Conservation (phyloP, 75 land plant species). For the Selaginella tamariscina region DNA sequence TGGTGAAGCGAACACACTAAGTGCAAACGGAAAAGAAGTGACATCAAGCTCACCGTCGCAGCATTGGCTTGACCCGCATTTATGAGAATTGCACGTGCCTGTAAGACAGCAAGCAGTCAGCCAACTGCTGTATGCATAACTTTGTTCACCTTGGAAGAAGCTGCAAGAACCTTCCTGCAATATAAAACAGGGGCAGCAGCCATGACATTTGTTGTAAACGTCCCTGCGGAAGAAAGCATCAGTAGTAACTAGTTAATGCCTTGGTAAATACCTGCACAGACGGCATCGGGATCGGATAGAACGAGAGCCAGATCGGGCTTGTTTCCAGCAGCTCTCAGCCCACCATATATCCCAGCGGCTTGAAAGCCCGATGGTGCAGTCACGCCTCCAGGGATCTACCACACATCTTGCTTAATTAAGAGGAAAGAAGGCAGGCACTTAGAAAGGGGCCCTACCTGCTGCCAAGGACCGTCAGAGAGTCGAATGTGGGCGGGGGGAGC, state of each 20-base stretch:
- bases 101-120: slow-evolving; percentile 3
- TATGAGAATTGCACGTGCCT: slow-evolving; percentile 92
- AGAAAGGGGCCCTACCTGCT: slow-evolving; percentile 31
- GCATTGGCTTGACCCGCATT: slow-evolving; percentile 99
- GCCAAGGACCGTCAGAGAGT: slow-evolving; percentile 76
- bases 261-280: slow-evolving; percentile 53
- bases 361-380: slow-evolving; percentile 85
- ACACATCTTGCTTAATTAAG: background rate
- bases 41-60: slow-evolving; percentile 55
- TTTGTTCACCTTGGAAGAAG: slow-evolving; percentile 40
- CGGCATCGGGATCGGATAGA: slow-evolving; percentile 75
- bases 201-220: slow-evolving; percentile 82
- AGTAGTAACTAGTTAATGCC: background rate
- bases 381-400: slow-evolving; percentile 81
- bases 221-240: slow-evolving; percentile 35
- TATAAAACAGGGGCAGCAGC: slow-evolving; percentile 93
- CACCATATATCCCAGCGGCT: slow-evolving; percentile 81
- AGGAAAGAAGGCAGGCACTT: background rate
- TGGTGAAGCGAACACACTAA: slow-evolving; percentile 11
- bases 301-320: slow-evolving; percentile 95
- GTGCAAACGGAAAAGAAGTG: background rate
- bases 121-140: background rate
- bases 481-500: slow-evolving; percentile 66
- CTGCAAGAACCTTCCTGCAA: slow-evolving; percentile 44
- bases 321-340: slow-evolving; percentile 58